phyloP scores from a whole-genome alignment of 306 rosid genomes.

The Vicia villosa region DNA sequence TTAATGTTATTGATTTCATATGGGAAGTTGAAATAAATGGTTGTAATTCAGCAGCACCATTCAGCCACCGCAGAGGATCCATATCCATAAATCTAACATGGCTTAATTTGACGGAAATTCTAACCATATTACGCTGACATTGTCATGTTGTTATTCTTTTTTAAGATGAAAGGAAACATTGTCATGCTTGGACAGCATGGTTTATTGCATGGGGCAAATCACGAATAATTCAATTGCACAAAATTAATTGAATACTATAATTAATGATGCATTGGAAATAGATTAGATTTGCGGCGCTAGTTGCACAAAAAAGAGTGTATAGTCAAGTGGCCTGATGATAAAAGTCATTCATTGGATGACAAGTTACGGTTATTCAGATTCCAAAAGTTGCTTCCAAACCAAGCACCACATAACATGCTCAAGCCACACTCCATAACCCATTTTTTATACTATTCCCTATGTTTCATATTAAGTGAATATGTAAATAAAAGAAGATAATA shows the following conservation, averaged over 20 bases:
- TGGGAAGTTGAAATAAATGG: no score
- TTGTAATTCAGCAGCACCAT: no score
- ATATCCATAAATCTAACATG: no score
- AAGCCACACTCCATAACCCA: not conserved
- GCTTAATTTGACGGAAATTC: not conserved
- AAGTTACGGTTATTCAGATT: slow-evolving; percentile 34
- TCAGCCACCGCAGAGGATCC: no score
- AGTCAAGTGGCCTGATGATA: slow-evolving; percentile 27
- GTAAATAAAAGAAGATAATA: no score
- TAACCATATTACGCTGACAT: not conserved
- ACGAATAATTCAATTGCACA: slow-evolving; percentile 15
- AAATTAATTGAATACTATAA: slow-evolving; percentile 1
- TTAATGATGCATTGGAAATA: slow-evolving; percentile 20
- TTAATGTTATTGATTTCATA: no score
- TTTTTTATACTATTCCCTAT: not conserved
- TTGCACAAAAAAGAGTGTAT: slow-evolving; percentile 15
- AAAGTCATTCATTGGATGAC: slow-evolving; percentile 38
- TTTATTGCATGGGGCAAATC: not conserved
- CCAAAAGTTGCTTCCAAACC: slow-evolving; percentile 34
- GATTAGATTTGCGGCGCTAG: slow-evolving; percentile 39
- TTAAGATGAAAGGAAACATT: not conserved
- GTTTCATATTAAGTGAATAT: not conserved
- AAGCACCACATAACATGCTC: slow-evolving; percentile 21
- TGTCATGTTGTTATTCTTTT: not conserved
- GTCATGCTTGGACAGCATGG: not conserved